phyloP scores from a whole-genome alignment of 768 basidiomycete species.

The Leucosporidium creatinivorum region DNA sequence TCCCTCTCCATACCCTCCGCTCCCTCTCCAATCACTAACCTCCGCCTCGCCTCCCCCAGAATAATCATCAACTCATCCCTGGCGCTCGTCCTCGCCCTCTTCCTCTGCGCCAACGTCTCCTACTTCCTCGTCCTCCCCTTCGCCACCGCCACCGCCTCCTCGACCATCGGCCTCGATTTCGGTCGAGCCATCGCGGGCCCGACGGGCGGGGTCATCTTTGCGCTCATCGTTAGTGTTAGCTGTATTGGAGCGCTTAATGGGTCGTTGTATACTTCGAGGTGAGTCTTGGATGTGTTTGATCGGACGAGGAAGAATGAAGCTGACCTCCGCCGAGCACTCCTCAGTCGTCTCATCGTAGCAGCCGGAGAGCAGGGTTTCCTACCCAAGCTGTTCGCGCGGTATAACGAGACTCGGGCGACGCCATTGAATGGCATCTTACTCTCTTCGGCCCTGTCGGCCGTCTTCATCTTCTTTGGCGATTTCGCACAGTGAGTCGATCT shows the following conservation, averaged over 20 bases:
- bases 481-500: constrained; percentile 5
- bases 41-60: background rate
- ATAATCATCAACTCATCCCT: constrained; percentile 27
- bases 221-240: constrained; percentile 83
- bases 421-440: constrained; percentile 81
- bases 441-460: constrained; percentile 59
- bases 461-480: constrained; percentile 32
- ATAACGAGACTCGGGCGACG: constrained; percentile 68
- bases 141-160: constrained; percentile 34
- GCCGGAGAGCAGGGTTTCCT: constrained; percentile 83
- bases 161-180: constrained; percentile 53
- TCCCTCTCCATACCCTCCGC: too few species aligned
- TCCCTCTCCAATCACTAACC: background rate
- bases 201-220: constrained; percentile 77
- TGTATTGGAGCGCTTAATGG: constrained; percentile 87
- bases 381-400: constrained; percentile 69
- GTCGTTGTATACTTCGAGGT: constrained; percentile 25
- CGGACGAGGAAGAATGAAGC: constrained; percentile 19
- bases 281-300: constrained; percentile 42
- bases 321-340: constrained; percentile 47
- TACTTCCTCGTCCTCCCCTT: constrained; percentile 83
- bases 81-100: constrained; percentile 47
- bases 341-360: constrained; percentile 75
- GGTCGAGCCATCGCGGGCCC: constrained; percentile 78
- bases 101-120: constrained; percentile 72